These are phyloP conservation scores for Gastrolobium villosum DNA, from an alignment of 306 rosid genomes.

Conservation along the genomic window DNA sequence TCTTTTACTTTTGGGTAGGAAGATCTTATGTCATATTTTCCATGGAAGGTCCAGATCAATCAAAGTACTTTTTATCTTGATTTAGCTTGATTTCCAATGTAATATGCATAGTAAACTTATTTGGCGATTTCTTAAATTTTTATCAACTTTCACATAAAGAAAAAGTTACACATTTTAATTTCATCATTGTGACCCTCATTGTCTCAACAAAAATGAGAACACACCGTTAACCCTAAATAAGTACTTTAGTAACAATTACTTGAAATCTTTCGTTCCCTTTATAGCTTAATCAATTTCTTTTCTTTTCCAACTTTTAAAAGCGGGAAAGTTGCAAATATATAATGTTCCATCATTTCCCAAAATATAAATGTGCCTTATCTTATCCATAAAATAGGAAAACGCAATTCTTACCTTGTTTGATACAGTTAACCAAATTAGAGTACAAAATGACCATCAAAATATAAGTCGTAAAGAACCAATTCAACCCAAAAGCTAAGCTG, in stretches of 20 bases:
- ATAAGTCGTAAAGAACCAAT: too few species aligned
- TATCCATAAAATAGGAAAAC: background rate
- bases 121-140: slow-evolving; percentile 21
- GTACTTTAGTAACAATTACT: slow-evolving; percentile 8
- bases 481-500: too few species aligned
- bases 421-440: background rate
- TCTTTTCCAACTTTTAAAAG: background rate
- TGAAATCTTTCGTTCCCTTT: background rate
- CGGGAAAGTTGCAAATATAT: background rate
- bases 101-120: slow-evolving; percentile 25
- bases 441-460: slow-evolving; percentile 26
- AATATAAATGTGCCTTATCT: background rate
- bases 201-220: background rate
- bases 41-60: slow-evolving; percentile 39
- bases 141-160: slow-evolving; percentile 24
- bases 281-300: background rate
- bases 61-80: slow-evolving; percentile 30
- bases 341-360: background rate
- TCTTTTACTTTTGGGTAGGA: slow-evolving; percentile 29
- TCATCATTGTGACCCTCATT: background rate
- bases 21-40: slow-evolving; percentile 42
- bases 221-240: background rate
- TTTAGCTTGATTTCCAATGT: slow-evolving; percentile 21
- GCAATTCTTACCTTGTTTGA: background rate
- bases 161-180: slow-evolving; percentile 1